Base-by-base conservation (phyloP, 2,329 filamentous ascomycete genomes). In the Fusarium tupiense region DNA sequence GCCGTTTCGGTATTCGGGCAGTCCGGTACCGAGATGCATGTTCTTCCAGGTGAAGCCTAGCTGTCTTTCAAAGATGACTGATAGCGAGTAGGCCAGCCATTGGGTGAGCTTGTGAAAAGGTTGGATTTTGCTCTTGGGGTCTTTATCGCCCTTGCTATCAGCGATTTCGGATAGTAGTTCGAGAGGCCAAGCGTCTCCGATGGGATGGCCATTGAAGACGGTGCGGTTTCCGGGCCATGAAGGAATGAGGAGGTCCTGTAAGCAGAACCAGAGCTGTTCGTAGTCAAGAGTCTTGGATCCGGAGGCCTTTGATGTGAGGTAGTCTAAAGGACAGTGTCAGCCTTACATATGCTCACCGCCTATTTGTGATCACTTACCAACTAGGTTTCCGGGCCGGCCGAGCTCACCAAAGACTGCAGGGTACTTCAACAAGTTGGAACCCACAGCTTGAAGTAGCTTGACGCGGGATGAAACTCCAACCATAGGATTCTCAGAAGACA, bases 1-100 rank as follows among this genome's bases (percentile, higher is more conserved):
- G 6, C 92, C 92, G 67, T 94, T 94, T 60, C 92, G 88, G 74
- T 94, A 94, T 78, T 94, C 92, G 1, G 92, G 91, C 7, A 94
- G 83, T 0, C 90, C 92, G 0, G 92, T 94, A 14, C 92, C 85
- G 0, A 91, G 85, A 26, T 88, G 83, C 6, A 84, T 81, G 43
- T 89, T 89, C 14, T 81, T 83, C 81, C 89, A 90, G 19, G 85
- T 82, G 20, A 87, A 84, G 3, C 84, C 84, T 16, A 91, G 82
- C 2, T 90, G 80, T 5, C 85, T 84, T 54, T 86, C 84, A 75
- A 91, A 90, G 0, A 89, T 88, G 8, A 93, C 91, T 83, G 92
- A 93, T 13, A 94, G 84, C 0, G 91, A 93, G 81, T 94, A 94
- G 4, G 88, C 89, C 11, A 94, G 86, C 92, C 92, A 94, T 78